Conservation (phyloP, 2,329 filamentous ascomycete genomes). For the Claviceps pazoutovae region DNA sequence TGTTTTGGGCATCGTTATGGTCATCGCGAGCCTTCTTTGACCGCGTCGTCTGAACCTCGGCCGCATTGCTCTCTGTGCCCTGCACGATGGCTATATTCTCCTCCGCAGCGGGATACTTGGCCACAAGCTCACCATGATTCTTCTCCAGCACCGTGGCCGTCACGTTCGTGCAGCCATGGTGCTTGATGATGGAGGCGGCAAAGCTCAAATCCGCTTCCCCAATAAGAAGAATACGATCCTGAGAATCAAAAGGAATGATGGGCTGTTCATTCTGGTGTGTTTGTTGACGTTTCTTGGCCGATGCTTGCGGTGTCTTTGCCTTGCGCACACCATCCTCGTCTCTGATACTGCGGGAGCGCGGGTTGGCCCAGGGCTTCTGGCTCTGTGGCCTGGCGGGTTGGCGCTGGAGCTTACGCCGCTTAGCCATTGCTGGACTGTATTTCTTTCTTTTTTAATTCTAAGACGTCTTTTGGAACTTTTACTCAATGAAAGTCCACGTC, state of each 20-base stretch:
- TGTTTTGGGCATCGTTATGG: background rate
- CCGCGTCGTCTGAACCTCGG: background rate
- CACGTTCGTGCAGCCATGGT: constrained; percentile 52
- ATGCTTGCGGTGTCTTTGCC: constrained; percentile 5
- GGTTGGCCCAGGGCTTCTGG: constrained; percentile 8
- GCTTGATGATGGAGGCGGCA: constrained; percentile 48
- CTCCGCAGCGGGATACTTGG: constrained; percentile 61
- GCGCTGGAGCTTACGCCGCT: constrained; percentile 8
- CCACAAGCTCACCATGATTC: constrained; percentile 38
- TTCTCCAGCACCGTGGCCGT: constrained; percentile 58
- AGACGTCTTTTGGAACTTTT: background rate
- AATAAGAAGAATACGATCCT: constrained; percentile 58
- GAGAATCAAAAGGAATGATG: constrained; percentile 52
- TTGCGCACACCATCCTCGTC: background rate
- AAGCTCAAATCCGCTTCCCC: constrained; percentile 77
- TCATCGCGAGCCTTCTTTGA: background rate
- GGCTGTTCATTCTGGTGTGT: constrained; percentile 21
- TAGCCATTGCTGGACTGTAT: constrained; percentile 6
- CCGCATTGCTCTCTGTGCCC: constrained; percentile 6
- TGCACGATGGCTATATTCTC: constrained; percentile 41
- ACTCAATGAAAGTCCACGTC: too few species aligned
- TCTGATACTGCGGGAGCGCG: background rate
- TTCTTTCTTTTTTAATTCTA: background rate
- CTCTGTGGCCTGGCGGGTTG: constrained; percentile 8
- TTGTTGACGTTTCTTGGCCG: constrained; percentile 7